A percentile compares a stretch with the other conserved stretches of the same genome.
These are phyloP conservation scores for Piper betle DNA, from an alignment of 164 flowering plant genomes.

Conservation along the genomic window DNA sequence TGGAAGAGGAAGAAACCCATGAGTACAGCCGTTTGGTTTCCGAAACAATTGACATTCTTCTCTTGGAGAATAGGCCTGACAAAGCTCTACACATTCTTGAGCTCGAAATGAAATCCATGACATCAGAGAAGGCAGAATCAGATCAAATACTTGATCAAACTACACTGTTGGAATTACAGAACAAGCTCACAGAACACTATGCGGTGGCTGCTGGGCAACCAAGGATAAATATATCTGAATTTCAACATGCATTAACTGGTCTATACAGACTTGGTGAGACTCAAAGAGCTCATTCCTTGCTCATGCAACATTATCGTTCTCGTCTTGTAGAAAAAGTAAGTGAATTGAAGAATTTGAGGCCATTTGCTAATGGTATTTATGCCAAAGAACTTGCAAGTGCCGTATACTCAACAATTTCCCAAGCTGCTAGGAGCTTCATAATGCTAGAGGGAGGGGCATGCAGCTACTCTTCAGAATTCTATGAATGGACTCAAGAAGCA, in stretches of 20 bases:
- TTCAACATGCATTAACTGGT: conserved; percentile 38
- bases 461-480: conserved; percentile 33
- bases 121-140: conserved; percentile 13
- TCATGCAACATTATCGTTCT: conserved; percentile 43
- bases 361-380: conserved; percentile 18
- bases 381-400: conserved; percentile 32
- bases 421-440: conserved; percentile 46
- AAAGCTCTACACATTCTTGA: conserved; percentile 42
- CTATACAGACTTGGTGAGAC: conserved; percentile 38
- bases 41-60: conserved; percentile 39
- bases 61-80: conserved; percentile 41
- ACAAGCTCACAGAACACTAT: conserved; percentile 28
- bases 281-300: conserved; percentile 30
- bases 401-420: conserved; percentile 52
- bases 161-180: conserved; percentile 31
- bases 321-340: conserved; percentile 28
- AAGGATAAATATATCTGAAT: conserved; percentile 36
- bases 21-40: conserved; percentile 18
- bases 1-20: conserved; percentile 24
- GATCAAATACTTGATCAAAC: conserved; percentile 21
- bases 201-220: conserved; percentile 30
- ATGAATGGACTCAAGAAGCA: conserved; percentile 53
- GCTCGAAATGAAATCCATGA: conserved; percentile 22
- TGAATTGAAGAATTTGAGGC: conserved; percentile 24
- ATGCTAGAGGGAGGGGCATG: conserved; percentile 37